These are phyloP conservation scores for Ceratobasidium sp. DNA, from an alignment of 1,284 basidiomycete species.

Conservation along the genomic window DNA sequence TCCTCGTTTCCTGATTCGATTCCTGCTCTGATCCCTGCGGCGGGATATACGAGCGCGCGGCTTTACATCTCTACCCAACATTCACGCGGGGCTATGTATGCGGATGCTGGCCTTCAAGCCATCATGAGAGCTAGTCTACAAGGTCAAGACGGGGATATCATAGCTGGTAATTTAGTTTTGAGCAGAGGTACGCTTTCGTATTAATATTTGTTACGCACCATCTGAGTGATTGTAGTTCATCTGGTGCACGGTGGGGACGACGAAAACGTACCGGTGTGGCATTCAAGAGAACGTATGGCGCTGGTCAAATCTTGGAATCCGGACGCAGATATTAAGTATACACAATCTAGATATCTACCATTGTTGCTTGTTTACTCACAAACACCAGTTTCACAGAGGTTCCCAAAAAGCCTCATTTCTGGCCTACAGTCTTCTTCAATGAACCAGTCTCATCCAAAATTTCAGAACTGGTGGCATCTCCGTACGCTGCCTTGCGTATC, in stretches of 20 bases:
- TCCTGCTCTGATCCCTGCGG: conserved; percentile 46
- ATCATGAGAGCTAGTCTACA: conserved; percentile 46
- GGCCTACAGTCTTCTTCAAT: conserved; percentile 43
- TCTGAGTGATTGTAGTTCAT: conserved; percentile 14
- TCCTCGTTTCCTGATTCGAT: conserved; percentile 77
- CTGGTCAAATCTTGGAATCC: conserved; percentile 42
- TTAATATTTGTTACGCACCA: neutral
- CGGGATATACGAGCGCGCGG: conserved; percentile 47
- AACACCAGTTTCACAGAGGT: conserved; percentile 45
- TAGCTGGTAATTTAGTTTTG: conserved; percentile 46
- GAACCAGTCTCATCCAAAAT: conserved; percentile 41
- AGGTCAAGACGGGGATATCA: conserved; percentile 48
- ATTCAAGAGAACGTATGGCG: conserved; percentile 46
- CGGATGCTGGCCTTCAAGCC: conserved; percentile 43
- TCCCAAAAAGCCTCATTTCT: conserved; percentile 48
- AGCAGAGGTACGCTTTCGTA: conserved; percentile 12
- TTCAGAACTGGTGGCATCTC: conserved; percentile 15
- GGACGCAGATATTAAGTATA: conserved; percentile 45
- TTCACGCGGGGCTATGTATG: conserved; percentile 45
- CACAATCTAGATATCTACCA: neutral
- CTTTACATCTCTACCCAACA: conserved; percentile 45
- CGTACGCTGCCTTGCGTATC: neutral
- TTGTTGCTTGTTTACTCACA: neutral
- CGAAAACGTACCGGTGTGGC: conserved; percentile 49
- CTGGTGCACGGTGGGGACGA: conserved; percentile 49